A percentile compares a stretch with the other conserved stretches of the same genome.
Evolutionary conservation across 2,329 filamentous ascomycete species (phyloP).

Genomic region (Microdochium paspali): DNA sequence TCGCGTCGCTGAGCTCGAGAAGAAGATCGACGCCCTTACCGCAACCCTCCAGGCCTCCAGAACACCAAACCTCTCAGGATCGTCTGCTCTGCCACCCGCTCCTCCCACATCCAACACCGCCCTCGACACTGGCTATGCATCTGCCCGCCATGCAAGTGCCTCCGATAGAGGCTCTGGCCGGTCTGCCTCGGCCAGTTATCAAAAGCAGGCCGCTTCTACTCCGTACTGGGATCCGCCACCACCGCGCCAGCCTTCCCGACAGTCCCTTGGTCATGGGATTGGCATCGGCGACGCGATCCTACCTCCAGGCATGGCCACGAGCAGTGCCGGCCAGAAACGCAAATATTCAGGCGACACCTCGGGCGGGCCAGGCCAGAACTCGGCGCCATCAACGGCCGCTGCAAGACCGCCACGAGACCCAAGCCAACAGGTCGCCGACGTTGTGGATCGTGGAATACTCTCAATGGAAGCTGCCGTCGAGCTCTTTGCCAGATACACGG

Average conservation of each 20-base stretch:
- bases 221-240: background rate
- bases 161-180: background rate
- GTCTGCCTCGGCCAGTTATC: background rate
- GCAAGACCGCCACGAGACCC: conserved; percentile 11
- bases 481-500: conserved; percentile 49
- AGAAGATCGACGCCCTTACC: conserved; percentile 83
- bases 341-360: conserved; percentile 20
- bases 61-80: conserved; percentile 6
- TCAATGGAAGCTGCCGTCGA: conserved; percentile 43
- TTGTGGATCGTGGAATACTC: conserved; percentile 51
- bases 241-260: conserved; percentile 4
- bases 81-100: background rate
- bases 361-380: background rate
- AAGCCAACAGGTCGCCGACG: conserved; percentile 23
- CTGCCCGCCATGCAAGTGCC: background rate
- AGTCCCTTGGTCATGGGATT: conserved; percentile 5
- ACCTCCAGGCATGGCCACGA: conserved; percentile 12
- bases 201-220: background rate
- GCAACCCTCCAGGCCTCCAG: conserved; percentile 59
- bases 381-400: conserved; percentile 7
- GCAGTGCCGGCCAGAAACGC: conserved; percentile 24
- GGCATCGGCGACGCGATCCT: conserved; percentile 7
- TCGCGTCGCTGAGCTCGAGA: conserved; percentile 81
- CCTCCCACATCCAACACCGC: background rate
- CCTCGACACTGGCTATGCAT: background rate